Evolutionary conservation across 73 alveolate species (phyloP), one percentile per base, ranked within the genome.

Genomic region (Stentor roeselii): DNA sequence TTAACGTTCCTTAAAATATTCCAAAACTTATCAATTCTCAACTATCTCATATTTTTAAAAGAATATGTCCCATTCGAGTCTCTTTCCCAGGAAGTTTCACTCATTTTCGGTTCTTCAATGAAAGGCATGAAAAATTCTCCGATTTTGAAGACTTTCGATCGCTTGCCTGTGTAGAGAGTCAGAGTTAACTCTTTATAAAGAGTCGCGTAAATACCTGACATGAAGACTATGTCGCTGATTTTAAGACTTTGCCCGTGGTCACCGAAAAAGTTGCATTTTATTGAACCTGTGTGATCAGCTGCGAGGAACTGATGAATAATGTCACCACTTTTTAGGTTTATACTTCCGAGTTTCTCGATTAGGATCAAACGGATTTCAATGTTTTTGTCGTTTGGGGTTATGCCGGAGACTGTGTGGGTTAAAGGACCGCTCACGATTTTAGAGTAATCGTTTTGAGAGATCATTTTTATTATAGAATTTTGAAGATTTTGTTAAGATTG

Each of bases 211-310:
- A 95, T 95, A 58, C 94, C 94, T 83, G 89, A 87, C 60, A 94
- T 82, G 82, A 76, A 92, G 58, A 94, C 84, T 78, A 94, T 84
- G 84, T 94, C 98, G 39, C 98, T 97, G 61, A 90, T 92, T 82
- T 94, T 90, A 3, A 94, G 77, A 42, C 41, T 80, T 41, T 89
- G 83, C 3, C 95, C 95, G 39, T 90, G 84, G 75, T 94, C 96
- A 80, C 94, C 97, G 88, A 40, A 94, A 78, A 94, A 94, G 90
- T 94, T 94, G 85, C 96, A 92, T 34, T 85, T 75, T 59, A 92
- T 88, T 32, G 90, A 85, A 34, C 92, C 98, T 27, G 98, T 83
- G 27, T 87, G 82, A 87, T 94, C 98, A 15, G 95, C 97, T 21
- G 92, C 95, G 78, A 92, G 85, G 86, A 78, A 94, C 41, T 94